These are phyloP conservation scores for Myotisia sp. DNA, from an alignment of 2,329 filamentous ascomycete species.

Conservation along the genomic window DNA sequence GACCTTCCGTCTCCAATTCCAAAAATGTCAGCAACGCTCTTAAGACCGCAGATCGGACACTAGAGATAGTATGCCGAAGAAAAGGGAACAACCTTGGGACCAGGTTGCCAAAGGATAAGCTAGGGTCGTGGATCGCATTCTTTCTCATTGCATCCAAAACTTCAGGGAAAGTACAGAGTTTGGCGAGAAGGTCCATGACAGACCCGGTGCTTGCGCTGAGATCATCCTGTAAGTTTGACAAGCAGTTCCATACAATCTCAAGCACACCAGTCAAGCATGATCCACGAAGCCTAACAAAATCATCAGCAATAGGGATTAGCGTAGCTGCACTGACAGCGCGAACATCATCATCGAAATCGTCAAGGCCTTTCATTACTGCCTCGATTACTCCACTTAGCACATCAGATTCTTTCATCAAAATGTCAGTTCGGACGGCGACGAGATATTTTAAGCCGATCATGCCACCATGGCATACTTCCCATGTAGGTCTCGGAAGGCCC, in stretches of 20 bases:
- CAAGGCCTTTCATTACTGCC: slow-evolving; percentile 88
- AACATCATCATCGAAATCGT: slow-evolving; percentile 85
- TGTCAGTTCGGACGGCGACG: slow-evolving; percentile 83
- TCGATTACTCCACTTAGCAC: slow-evolving; percentile 87
- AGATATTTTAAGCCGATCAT: slow-evolving; percentile 96
- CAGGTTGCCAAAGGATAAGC: slow-evolving; percentile 79
- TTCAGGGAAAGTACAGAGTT: slow-evolving; percentile 84
- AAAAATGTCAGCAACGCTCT: slow-evolving; percentile 89
- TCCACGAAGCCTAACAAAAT: slow-evolving; percentile 77
- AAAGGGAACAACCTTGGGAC: slow-evolving; percentile 93
- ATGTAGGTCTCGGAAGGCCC: slow-evolving; percentile 57
- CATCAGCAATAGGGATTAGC: slow-evolving; percentile 84
- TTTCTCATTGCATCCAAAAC: slow-evolving; percentile 87
- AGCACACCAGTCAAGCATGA: slow-evolving; percentile 67
- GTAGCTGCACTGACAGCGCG: slow-evolving; percentile 96
- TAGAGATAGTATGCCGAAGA: slow-evolving; percentile 90
- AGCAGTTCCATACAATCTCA: slow-evolving; percentile 91
- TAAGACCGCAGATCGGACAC: slow-evolving; percentile 80
- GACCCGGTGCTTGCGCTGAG: slow-evolving; percentile 93
- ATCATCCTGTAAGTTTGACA: slow-evolving; percentile 93
- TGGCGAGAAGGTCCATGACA: slow-evolving; percentile 95
- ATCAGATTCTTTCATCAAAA: slow-evolving; percentile 66
- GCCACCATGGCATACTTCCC: slow-evolving; percentile 93
- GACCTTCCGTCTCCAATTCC: slow-evolving; percentile 62
- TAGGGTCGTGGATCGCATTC: slow-evolving; percentile 67